Percentiles rank a stretch among this genome's conserved stretches.
These are phyloP conservation scores for Adansonia gregorii DNA, from an alignment of 441 rosid genomes.

Conservation along the genomic window DNA sequence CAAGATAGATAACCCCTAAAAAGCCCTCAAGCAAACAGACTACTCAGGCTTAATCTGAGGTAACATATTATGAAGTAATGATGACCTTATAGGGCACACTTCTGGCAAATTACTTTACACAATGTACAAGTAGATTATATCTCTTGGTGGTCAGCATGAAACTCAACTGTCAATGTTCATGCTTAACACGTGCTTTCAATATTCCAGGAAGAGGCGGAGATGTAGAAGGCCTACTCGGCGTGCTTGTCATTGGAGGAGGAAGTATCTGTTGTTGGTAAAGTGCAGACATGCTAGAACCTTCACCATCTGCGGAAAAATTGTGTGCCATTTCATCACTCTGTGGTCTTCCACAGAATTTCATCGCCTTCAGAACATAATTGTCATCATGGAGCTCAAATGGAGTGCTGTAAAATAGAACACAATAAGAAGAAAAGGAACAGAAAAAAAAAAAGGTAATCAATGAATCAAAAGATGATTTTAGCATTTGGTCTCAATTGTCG, in stretches of 20 bases:
- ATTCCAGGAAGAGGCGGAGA: constrained; percentile 76
- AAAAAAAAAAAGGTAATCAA: neutral
- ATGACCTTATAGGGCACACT: constrained; percentile 23
- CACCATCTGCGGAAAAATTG: constrained; percentile 44
- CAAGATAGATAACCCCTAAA: constrained; percentile 21
- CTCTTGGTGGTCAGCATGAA: constrained; percentile 33
- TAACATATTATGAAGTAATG: constrained; percentile 26
- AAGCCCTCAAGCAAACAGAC: neutral
- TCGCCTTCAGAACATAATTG: constrained; percentile 91
- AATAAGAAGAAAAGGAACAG: neutral
- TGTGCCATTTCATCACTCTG: constrained; percentile 42
- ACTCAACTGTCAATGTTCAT: constrained; percentile 55
- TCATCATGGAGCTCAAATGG: constrained; percentile 99
- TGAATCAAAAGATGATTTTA: neutral
- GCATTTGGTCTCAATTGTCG: neutral
- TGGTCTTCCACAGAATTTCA: constrained; percentile 80
- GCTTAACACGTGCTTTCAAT: constrained; percentile 71
- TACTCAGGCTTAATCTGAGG: constrained; percentile 8
- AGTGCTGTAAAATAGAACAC: constrained; percentile 58
- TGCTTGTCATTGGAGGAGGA: constrained; percentile 45
- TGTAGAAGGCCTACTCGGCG: constrained; percentile 52
- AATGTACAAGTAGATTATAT: constrained; percentile 56
- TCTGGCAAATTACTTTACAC: constrained; percentile 59
- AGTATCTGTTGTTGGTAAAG: constrained; percentile 49
- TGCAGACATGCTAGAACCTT: constrained; percentile 59